Conservation (phyloP, 1,284 basidiomycete species). For the Trametes pubescens region DNA sequence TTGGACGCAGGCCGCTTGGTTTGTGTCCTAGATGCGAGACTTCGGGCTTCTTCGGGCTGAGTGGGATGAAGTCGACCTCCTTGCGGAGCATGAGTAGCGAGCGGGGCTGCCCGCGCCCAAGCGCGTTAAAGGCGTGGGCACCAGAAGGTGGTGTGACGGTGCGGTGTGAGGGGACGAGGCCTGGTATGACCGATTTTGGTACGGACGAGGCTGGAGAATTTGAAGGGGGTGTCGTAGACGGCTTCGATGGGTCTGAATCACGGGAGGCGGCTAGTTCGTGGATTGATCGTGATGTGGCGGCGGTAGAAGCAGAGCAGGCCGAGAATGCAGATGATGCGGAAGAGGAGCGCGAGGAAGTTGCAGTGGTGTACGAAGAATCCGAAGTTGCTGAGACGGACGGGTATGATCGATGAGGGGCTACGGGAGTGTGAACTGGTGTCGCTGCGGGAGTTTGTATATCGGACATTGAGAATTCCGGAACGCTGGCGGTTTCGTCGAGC, state of each 20-base stretch:
- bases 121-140: constrained; percentile 10
- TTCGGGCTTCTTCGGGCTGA: constrained; percentile 68
- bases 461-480: constrained; percentile 11
- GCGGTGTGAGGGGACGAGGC: constrained; percentile 31
- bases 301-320: constrained; percentile 24
- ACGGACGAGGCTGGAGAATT: constrained; percentile 20
- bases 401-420: constrained; percentile 20
- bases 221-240: constrained; percentile 5
- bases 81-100: constrained; percentile 68
- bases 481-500: constrained; percentile 68
- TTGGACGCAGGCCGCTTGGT: constrained; percentile 40
- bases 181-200: constrained; percentile 35
- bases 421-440: not conserved
- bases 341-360: constrained; percentile 25
- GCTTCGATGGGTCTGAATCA: constrained; percentile 21
- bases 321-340: constrained; percentile 32
- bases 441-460: constrained; percentile 18
- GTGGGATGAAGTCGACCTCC: constrained; percentile 75
- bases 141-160: constrained; percentile 32
- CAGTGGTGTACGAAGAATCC: constrained; percentile 17
- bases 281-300: constrained; percentile 27
- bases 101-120: constrained; percentile 46
- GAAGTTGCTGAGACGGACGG: constrained; percentile 24
- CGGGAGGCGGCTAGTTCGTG: constrained; percentile 21
- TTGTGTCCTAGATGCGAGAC: constrained; percentile 42